Base-by-base conservation (phyloP, 208 protist genomes). In the Acanthamoeba healyi region DNA sequence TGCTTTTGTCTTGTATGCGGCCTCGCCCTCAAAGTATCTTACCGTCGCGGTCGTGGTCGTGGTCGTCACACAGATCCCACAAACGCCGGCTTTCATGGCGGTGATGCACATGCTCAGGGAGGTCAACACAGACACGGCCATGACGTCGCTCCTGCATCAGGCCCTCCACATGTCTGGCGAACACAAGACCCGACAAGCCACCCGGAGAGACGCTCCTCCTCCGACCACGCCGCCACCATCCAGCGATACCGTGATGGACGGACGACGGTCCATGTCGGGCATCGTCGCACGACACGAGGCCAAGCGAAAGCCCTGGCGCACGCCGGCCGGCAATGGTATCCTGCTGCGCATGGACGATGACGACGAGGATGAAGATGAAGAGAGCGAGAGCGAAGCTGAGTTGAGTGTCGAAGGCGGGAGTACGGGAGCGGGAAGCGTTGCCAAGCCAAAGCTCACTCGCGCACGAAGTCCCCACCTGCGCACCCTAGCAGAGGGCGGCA, bases 21-120 rank as follows among this genome's bases (percentile, higher is more conserved):
- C 7, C 14, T 24, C 10, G 15, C 7, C 36, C 61, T 29, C 56
- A 12, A 12, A 22, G 12, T 26, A 5, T 61, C 54, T 15, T 17
- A 17, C 15, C 49, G 51, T 22, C 51, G 51, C 14, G 6, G 51
- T 22, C 51, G 51, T 1, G 19, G 51, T 26, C 54, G 22, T 6
- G 0, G 22, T 61, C 17, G 15, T 2, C 38, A 6, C 7, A 9
- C 70, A 81, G 70, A 46, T 81, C 7, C 36, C 70, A 15, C 70
- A 81, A 19, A 81, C 70, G 22, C 70, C 70, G 32, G 70, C 70
- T 29, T 81, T 81, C 32, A 6, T 38, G 40, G 70, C 70, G 32
- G 70, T 81, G 24, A 81, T 81, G 70, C 38, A 34, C 36, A 81
- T 81, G 70, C 70, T 81, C 36, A 40, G n/a, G 36, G 70, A 81